Evolutionary conservation across 805 yeast species (phyloP), one percentile per base, ranked within the genome.

Genomic region (Priceomyces haplophilus): DNA sequence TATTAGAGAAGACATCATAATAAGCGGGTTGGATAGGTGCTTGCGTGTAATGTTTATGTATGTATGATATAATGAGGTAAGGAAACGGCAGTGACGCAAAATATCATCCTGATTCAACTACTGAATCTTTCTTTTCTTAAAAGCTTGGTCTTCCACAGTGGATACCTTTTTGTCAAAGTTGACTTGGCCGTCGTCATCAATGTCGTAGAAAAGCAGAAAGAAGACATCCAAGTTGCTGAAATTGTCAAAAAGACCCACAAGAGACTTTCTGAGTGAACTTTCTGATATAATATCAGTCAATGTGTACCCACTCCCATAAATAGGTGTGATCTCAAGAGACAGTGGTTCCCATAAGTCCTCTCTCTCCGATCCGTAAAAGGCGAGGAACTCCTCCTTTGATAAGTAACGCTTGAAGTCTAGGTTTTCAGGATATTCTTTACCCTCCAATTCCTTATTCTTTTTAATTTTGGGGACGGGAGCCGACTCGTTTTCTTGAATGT

Each of bases 401-500:
- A 88, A 50, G 53, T 81, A 86, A 16, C 69, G 59, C 0, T 61
- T 49, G 69, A 84, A 87, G 6, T 73, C 64, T n/a, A 87, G 54
- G 36, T 63, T 67, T 0, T 67, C 64, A 0, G 95, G 91, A 46
- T 77, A 85, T 19, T 67, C 73, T 19, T 79, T 74, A 16, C 65
- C 62, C 17, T 76, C 85, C 45, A 80, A 72, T 45, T 65, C 79
- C 59, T 83, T 79, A 59, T 77, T 81, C 61, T 83, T 83, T 58
- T 90, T 90, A 17, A 75, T 68, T 53, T 85, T 79, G 3, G 95
- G 90, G 19, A 64, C 74, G 0, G 98, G 99, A 1, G 97, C 96
- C 35, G 81, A 78, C 21, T 78, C 83, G 62, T 93, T 93, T 56
- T 89, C 95, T 56, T 79, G 82, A 7, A 90, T 76, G 59, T 93